Base-by-base conservation (phyloP, 306 rosid genomes). In the Acacia confusa region DNA sequence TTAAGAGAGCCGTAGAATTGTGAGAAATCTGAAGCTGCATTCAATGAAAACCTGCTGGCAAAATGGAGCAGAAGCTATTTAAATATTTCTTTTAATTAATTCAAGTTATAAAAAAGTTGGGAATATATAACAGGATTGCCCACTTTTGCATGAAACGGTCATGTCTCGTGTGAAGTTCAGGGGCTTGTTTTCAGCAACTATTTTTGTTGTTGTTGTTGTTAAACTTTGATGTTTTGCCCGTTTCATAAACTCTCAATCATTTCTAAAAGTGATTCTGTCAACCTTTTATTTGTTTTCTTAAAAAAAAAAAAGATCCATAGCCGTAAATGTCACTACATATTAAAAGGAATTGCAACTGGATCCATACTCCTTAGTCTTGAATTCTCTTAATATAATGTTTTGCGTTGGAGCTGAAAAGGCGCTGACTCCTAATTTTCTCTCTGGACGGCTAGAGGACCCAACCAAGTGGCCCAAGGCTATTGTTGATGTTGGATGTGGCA, bases 401-500 rank as follows among this genome's bases (percentile, higher is more conserved):
- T 41, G 47, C 20, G 55, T 19, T 22, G 47, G 34, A 57, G 47
- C 41, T 57, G 82, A 41, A 17, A 43, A 4, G 66, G 6, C 43
- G 22, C 55, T 75, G 22, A 41, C 43, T 43, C n/a, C 28, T 28
- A 6, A 17, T 44, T 43, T 63, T 16, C 2, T 74, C 19, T 30
- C 52, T 40, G 8, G 52, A 64, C 14, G 47, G 68, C 25, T 65
- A 82, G 88, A 84, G 58, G 82, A 43, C 3, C 55, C 74, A 70
- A 14, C 30, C 2, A 82, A 79, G 60, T 63, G 86, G 78, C 92
- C 91, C 2, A 82, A 82, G 88, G 84, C 75, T 17, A 79, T 89
- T 52, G 93, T 95, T 28, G 99, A 95, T 47, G 99, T 93, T 25
- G 99, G 99, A 43, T 95, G 99, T 82, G 99, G 99, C 78, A 95